phyloP scores from a whole-genome alignment of 495 filamentous ascomycete species.

The Xylaria nigripes region DNA sequence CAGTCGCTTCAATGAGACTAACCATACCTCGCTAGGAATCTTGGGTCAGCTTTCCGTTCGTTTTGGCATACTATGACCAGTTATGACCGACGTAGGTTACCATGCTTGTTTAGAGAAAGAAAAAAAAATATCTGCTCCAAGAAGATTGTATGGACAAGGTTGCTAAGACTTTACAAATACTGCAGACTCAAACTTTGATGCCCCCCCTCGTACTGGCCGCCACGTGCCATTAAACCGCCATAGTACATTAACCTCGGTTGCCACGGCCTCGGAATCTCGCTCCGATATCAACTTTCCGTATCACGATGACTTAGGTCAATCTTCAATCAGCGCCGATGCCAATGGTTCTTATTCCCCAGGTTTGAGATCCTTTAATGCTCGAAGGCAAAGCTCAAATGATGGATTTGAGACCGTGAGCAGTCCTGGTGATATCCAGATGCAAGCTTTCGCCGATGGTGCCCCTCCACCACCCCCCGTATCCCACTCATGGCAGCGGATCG shows the following conservation, averaged over 20 bases:
- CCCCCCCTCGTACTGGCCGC: constrained; percentile 73
- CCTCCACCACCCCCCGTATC: constrained; percentile 79
- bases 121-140: background rate
- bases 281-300: constrained; percentile 67
- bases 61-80: constrained; percentile 97
- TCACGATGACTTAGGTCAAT: constrained; percentile 54
- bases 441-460: constrained; percentile 84
- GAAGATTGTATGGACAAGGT: background rate
- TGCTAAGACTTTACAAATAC: constrained; percentile 18
- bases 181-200: constrained; percentile 75
- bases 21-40: background rate
- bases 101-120: constrained; percentile 6
- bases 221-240: constrained; percentile 69
- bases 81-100: constrained; percentile 48
- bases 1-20: background rate
- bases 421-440: constrained; percentile 86
- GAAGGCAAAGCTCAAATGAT: constrained; percentile 47
- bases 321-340: constrained; percentile 47
- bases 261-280: constrained; percentile 69
- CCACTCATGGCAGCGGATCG: constrained; percentile 91
- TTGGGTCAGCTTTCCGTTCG: constrained; percentile 59
- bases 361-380: constrained; percentile 64
- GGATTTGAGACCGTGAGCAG: constrained; percentile 58
- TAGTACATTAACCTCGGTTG: constrained; percentile 67
- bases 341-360: constrained; percentile 81